phyloP scores from a whole-genome alignment of 805 yeast species.

The Brettanomyces nanus region DNA sequence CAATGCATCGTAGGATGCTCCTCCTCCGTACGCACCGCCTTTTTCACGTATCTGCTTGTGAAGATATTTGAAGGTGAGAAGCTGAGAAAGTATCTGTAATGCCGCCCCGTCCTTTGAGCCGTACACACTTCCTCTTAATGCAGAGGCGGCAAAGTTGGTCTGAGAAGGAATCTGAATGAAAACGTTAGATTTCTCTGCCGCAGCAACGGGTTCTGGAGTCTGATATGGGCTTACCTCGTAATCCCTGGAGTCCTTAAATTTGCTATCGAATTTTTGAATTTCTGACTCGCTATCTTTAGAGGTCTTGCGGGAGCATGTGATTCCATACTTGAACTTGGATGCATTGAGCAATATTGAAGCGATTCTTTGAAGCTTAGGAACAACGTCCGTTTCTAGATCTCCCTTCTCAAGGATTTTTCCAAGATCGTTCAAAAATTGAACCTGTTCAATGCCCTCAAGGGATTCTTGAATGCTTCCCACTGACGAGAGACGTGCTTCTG shows the following conservation, averaged over 20 bases:
- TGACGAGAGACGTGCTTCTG: slow-evolving; percentile 55
- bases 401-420: slow-evolving; percentile 45
- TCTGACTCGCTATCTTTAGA: slow-evolving; percentile 29
- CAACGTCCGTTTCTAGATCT: slow-evolving; percentile 42
- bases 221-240: slow-evolving; percentile 12
- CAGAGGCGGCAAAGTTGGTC: slow-evolving; percentile 72
- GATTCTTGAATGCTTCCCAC: slow-evolving; percentile 54
- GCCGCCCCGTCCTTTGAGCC: slow-evolving; percentile 71
- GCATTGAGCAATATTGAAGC: slow-evolving; percentile 36
- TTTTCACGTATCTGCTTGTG: slow-evolving; percentile 90
- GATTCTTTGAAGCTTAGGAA: slow-evolving; percentile 55
- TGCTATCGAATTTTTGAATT: slow-evolving; percentile 25
- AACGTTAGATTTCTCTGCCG: slow-evolving; percentile 23
- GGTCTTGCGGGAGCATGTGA: slow-evolving; percentile 49
- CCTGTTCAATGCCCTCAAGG: slow-evolving; percentile 70
- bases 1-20: slow-evolving; percentile 72
- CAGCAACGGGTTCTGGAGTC: not conserved
- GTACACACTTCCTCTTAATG: slow-evolving; percentile 60
- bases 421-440: slow-evolving; percentile 58
- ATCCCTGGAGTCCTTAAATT: slow-evolving; percentile 5
- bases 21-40: slow-evolving; percentile 98
- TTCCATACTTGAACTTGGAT: slow-evolving; percentile 38
- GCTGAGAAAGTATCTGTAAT: slow-evolving; percentile 71
- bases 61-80: slow-evolving; percentile 72
- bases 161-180: slow-evolving; percentile 76